Base-by-base conservation (phyloP, 495 filamentous ascomycete species). In the Podospora conica region DNA sequence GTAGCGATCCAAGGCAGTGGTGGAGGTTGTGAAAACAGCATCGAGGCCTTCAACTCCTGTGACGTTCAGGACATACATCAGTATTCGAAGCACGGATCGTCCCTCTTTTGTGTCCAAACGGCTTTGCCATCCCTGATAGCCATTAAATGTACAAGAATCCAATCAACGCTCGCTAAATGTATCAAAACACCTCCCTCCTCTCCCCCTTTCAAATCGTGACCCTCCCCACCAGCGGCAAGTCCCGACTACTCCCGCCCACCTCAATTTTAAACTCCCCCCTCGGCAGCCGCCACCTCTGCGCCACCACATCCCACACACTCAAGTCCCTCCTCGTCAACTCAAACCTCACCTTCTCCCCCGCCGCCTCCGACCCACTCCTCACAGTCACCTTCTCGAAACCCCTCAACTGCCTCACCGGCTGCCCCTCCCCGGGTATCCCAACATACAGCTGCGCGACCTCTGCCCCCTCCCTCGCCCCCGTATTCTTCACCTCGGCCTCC, bases 371-470 rank as follows among this genome's bases (percentile, higher is more conserved):
- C 1, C 77, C 69, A 23, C 76, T 68, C 21, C 55, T 59, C 12
- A 89, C 65, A 23, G 71, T 73, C 6, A 82, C 74, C 75, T 92
- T 92, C 53, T 82, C 82, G 71, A 91, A 92, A 15, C 89, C 89
- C 3, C 90, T 77, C 12, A 92, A 76, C 69, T 88, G 84, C 63
- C 82, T 76, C 6, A 84, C 76, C 0, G 87, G 87, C 48, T 66
- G 61, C 57, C 22, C 68, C 53, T 22, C 70, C 58, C 27, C 74
- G 70, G 86, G 87, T 28, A 87, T 81, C 0, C 79, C 76, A 15
- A 91, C 75, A 69, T 92, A 92, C 5, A 91, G 74, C 79, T 91
- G 86, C 31, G 85, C 82, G 2, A 90, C 84, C 65, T 85, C 81
- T 7, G 79, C 79, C 9, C 84, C 85, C 1, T 71, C 70, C 0